Percentiles rank a stretch among this genome's conserved stretches.
Conservation (phyloP, 352 stramenopile species). For the Halophytophthora polymorphica region DNA sequence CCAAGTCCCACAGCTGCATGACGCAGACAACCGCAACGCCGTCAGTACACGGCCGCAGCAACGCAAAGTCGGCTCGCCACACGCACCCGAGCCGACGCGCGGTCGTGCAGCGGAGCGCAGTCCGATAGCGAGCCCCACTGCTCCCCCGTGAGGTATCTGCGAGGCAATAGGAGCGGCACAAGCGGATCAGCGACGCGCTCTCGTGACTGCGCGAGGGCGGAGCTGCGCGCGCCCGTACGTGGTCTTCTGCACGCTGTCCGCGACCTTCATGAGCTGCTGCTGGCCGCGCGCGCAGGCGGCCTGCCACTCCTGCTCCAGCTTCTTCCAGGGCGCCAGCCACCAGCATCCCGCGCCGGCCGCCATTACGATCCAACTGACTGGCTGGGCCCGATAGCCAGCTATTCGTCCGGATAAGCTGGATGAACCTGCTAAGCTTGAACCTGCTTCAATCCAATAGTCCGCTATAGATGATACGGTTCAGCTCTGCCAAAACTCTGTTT, state of each 20-base stretch:
- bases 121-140: slow-evolving; percentile 61
- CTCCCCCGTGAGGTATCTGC: slow-evolving; percentile 61
- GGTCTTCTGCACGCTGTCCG: slow-evolving; percentile 72
- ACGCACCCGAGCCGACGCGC: slow-evolving; percentile 45
- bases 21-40: background rate
- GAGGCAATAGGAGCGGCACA: background rate
- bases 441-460: too few species aligned
- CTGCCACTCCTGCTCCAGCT: slow-evolving; percentile 67
- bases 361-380: slow-evolving; percentile 1
- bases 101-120: slow-evolving; percentile 41
- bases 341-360: slow-evolving; percentile 33
- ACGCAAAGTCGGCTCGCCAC: background rate
- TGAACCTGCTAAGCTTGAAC: too few species aligned
- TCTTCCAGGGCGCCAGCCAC: slow-evolving; percentile 61
- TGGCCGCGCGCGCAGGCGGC: slow-evolving; percentile 39
- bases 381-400: background rate
- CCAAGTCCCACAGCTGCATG: slow-evolving; percentile 64
- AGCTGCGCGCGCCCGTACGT: slow-evolving; percentile 33
- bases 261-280: slow-evolving; percentile 61
- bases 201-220: background rate
- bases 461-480: too few species aligned
- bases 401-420: slow-evolving; percentile 1
- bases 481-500: too few species aligned
- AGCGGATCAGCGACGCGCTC: background rate
- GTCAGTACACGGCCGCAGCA: slow-evolving; percentile 4